phyloP scores from a whole-genome alignment of 73 alveolate species.

The Blepharisma stoltei region DNA sequence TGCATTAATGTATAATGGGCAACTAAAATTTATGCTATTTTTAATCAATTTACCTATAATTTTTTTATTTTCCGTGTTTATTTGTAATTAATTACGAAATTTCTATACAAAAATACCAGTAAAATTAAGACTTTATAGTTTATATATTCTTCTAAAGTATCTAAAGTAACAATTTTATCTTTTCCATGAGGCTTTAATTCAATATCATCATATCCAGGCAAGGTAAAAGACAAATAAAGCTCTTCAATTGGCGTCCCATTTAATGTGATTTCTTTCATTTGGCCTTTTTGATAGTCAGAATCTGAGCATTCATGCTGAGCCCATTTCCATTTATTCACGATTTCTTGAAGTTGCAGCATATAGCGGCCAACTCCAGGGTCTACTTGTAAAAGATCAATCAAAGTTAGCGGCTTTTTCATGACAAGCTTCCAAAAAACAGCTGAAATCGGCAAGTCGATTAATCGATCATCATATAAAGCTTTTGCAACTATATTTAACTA shows the following conservation, averaged over 20 bases:
- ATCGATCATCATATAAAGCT: slow-evolving; percentile 79
- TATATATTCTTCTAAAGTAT: slow-evolving; percentile 75
- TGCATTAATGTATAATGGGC: slow-evolving; percentile 61
- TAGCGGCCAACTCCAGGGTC: slow-evolving; percentile 42
- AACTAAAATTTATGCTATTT: too few relatives aligned
- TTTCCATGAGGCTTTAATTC: slow-evolving; percentile 70
- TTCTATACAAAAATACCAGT: too few relatives aligned
- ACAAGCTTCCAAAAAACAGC: slow-evolving; percentile 77
- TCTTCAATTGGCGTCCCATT: slow-evolving; percentile 51
- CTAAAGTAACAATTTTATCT: slow-evolving; percentile 54
- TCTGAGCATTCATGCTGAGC: slow-evolving; percentile 34
- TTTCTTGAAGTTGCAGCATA: slow-evolving; percentile 51
- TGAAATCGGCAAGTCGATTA: slow-evolving; percentile 77
- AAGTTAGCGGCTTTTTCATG: slow-evolving; percentile 52
- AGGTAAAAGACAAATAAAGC: slow-evolving; percentile 62
- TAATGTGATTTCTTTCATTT: neutral
- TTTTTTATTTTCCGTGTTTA: too few relatives aligned
- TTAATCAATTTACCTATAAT: too few relatives aligned
- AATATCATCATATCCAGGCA: slow-evolving; percentile 80
- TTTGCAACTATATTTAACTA: too few relatives aligned
- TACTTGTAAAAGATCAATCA: slow-evolving; percentile 55
- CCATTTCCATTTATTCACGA: slow-evolving; percentile 54
- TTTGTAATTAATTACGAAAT: too few relatives aligned
- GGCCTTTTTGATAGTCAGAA: neutral
- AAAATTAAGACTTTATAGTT: too few relatives aligned